These are phyloP conservation scores for Claviceps cyperi DNA, from an alignment of 2,329 filamentous ascomycete species.

Conservation along the genomic window DNA sequence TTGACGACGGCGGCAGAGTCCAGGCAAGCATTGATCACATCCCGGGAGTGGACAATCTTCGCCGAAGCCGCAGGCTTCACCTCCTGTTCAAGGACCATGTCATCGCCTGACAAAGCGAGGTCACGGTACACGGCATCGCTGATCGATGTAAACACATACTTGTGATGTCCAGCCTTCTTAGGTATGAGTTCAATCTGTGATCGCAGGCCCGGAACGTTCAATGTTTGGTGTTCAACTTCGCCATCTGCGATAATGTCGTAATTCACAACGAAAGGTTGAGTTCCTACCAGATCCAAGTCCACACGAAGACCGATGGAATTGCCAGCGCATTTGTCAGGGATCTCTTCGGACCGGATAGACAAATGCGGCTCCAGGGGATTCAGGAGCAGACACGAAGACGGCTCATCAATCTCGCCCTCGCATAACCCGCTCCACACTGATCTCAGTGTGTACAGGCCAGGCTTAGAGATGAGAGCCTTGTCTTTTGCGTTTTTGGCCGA, in stretches of 20 bases:
- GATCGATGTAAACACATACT: constrained; percentile 70
- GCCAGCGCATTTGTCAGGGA: constrained; percentile 88
- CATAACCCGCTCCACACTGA: constrained; percentile 71
- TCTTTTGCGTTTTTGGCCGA: constrained; percentile 47
- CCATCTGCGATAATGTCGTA: constrained; percentile 60
- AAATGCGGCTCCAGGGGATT: constrained; percentile 83
- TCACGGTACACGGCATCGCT: constrained; percentile 69
- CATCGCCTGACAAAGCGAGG: constrained; percentile 44
- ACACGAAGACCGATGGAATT: constrained; percentile 85
- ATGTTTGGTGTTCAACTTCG: constrained; percentile 36
- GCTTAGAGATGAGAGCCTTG: constrained; percentile 53
- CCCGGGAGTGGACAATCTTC: constrained; percentile 42
- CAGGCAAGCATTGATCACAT: constrained; percentile 57
- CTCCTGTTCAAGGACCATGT: constrained; percentile 63
- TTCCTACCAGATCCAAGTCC: constrained; percentile 79
- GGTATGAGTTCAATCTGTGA: constrained; percentile 78
- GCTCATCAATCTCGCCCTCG: constrained; percentile 78
- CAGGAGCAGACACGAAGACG: constrained; percentile 79
- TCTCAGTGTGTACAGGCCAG: constrained; percentile 76
- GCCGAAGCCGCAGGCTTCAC: constrained; percentile 89
- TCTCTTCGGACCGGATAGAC: constrained; percentile 58
- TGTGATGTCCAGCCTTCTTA: constrained; percentile 66
- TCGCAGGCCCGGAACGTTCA: constrained; percentile 54
- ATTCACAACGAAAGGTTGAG: constrained; percentile 72
- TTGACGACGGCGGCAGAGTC: constrained; percentile 66